Evolutionary conservation across 352 stramenopile species (phyloP).

Genomic region (Pythium inflatum): DNA sequence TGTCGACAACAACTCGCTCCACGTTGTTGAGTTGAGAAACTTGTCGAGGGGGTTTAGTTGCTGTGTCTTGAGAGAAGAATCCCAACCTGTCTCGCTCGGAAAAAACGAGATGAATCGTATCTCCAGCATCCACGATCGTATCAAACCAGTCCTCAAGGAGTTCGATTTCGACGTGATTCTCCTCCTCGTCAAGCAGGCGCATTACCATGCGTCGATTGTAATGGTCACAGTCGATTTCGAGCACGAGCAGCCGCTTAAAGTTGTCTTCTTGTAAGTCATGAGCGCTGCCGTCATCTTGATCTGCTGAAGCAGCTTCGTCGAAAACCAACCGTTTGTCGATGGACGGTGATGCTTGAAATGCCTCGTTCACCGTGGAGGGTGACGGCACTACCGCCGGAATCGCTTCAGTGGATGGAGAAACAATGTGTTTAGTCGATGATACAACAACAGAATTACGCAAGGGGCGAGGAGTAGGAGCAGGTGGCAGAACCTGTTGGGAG

Average conservation of each 20-base stretch:
- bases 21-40: not conserved
- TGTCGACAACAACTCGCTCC: conserved; percentile 16
- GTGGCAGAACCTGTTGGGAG: conserved; percentile 36
- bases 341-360: not conserved
- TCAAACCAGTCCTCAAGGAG: conserved; percentile 82
- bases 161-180: conserved; percentile 59
- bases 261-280: conserved; percentile 28
- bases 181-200: conserved; percentile 67
- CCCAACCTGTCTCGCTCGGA: conserved; percentile 49
- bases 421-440: conserved; percentile 29
- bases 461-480: conserved; percentile 26
- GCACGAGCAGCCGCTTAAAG: conserved; percentile 64
- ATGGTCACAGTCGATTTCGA: conserved; percentile 64
- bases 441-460: conserved; percentile 22
- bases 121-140: conserved; percentile 64
- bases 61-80: conserved; percentile 43
- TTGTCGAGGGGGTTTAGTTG: not conserved
- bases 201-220: conserved; percentile 58
- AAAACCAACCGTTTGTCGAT: conserved; percentile 25
- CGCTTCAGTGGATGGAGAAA: conserved; percentile 34
- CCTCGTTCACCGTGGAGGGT: not conserved
- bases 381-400: conserved; percentile 12
- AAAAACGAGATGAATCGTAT: conserved; percentile 82
- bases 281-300: not conserved
- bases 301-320: conserved; percentile 6